Evolutionary conservation across 108 stramenopile genomes (phyloP).

Genomic region (Cyclotella baltica): DNA sequence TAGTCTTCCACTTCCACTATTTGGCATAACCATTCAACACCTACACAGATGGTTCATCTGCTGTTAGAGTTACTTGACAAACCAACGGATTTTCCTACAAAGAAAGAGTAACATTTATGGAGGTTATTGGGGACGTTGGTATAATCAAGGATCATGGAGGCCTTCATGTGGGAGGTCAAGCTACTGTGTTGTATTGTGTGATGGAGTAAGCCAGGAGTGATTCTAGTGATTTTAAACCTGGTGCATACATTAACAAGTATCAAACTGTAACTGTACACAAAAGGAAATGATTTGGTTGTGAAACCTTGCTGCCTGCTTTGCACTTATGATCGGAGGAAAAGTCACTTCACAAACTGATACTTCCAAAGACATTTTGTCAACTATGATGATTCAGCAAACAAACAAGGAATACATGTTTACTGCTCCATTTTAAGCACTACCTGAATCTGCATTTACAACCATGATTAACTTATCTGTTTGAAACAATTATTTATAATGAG

Average conservation of each 20-base stretch:
- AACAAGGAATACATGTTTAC: too few species aligned
- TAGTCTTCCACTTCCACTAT: too few species aligned
- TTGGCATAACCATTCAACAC: slow-evolving; percentile 34
- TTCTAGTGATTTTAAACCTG: slow-evolving; percentile 77
- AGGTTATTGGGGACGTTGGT: slow-evolving; percentile 76
- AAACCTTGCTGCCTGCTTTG: slow-evolving; percentile 67
- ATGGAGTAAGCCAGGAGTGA: slow-evolving; percentile 66
- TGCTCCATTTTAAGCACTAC: too few species aligned
- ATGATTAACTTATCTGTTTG: too few species aligned
- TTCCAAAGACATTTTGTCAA: too few species aligned
- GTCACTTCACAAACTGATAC: slow-evolving; percentile 59
- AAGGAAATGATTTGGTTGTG: slow-evolving; percentile 40
- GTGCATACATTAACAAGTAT: slow-evolving; percentile 81
- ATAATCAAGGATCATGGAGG: slow-evolving; percentile 58
- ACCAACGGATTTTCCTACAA: slow-evolving; percentile 75
- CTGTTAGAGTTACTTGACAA: slow-evolving; percentile 43
- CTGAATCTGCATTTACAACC: too few species aligned
- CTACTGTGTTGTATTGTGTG: slow-evolving; percentile 47
- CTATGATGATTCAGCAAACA: too few species aligned
- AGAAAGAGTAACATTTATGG: slow-evolving; percentile 76
- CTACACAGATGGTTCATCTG: slow-evolving; percentile 24
- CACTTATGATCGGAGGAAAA: slow-evolving; percentile 76
- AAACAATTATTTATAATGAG: too few species aligned
- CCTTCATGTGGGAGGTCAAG: slow-evolving; percentile 70
- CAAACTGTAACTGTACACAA: slow-evolving; percentile 67